A percentile compares a stretch with the other conserved stretches of the same genome.
Conservation (phyloP, 345 rosid species). For the Eucalyptus cladocalyx region DNA sequence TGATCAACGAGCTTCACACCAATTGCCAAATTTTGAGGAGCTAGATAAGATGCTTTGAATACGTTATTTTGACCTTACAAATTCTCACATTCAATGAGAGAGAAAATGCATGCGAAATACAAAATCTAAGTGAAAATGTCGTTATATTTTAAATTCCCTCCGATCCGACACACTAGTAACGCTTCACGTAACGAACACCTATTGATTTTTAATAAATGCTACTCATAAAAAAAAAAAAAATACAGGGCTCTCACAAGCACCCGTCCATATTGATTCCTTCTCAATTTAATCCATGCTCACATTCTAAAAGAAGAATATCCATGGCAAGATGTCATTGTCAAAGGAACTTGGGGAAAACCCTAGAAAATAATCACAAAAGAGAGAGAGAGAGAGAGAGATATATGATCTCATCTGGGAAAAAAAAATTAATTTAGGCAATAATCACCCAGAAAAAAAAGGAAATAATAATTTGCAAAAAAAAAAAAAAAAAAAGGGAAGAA, state of each 20-base stretch:
- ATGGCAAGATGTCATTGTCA: background rate
- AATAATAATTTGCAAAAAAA: background rate
- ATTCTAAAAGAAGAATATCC: background rate
- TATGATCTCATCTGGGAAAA: background rate
- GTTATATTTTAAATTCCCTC: background rate
- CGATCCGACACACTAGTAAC: rapidly evolving
- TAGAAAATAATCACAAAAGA: background rate
- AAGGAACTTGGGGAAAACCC: background rate
- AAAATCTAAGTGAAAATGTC: background rate
- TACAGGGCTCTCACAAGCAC: background rate
- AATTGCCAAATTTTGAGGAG: background rate
- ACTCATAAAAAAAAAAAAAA: background rate
- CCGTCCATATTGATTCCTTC: background rate
- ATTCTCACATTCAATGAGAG: background rate
- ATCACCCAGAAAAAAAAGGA: background rate
- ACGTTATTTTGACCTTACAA: background rate
- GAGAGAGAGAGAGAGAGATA: background rate
- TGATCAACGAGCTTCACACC: background rate
- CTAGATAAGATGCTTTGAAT: background rate
- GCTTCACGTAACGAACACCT: background rate
- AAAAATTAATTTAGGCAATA: background rate
- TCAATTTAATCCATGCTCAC: background rate
- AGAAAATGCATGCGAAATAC: background rate
- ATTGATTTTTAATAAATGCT: background rate
- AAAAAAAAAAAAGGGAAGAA: background rate